Evolutionary conservation across 306 rosid genomes (phyloP), one percentile per base, ranked within the genome.

Genomic region (Rubus idaeus): DNA sequence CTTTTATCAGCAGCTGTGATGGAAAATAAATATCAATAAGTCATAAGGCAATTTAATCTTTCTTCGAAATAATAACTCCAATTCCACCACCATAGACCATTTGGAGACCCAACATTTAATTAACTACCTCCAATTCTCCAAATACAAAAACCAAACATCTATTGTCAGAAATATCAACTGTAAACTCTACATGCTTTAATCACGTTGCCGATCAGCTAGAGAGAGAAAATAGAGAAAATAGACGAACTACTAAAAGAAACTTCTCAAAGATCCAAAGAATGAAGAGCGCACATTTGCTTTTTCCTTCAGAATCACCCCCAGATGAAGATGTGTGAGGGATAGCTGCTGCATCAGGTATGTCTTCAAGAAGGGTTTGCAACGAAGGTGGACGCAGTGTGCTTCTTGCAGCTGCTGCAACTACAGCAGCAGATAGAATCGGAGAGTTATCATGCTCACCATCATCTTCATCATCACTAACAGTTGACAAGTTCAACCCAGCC

Each of bases 251-350:
- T 41, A 18, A 47, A 39, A 10, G 52, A 16, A 77, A 41, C 18
- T 13, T 40, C 30, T 12, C 12, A 44, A 69, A 53, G 17, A 57
- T 20, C 3, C 17, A 49, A 76, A 57, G 58, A 63, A 40, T 60
- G 77, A 71, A 71, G 79, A 80, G 75, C 97, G 83, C 76, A 92
- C 97, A 91, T 90, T 83, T 96, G 84, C 94, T 87, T 90, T 88
- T 92, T 84, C 96, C 99, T 82, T 92, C 98, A 61, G 98, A 96
- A 77, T 91, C 99, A 78, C 97, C 99, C 57, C 94, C 97, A 10
- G 98, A 92, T 67, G 99, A 92, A 81, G 93, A 83, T 49, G 97
- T 70, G 66, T 45, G 94, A 68, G 86, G 94, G 69, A 79, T 23
- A 55, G 90, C 90, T 35, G 94, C 80, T 61, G 90, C 75, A 66